phyloP scores from a whole-genome alignment of 1,139 yeast species.

The Blastobotrys capitulatus region DNA sequence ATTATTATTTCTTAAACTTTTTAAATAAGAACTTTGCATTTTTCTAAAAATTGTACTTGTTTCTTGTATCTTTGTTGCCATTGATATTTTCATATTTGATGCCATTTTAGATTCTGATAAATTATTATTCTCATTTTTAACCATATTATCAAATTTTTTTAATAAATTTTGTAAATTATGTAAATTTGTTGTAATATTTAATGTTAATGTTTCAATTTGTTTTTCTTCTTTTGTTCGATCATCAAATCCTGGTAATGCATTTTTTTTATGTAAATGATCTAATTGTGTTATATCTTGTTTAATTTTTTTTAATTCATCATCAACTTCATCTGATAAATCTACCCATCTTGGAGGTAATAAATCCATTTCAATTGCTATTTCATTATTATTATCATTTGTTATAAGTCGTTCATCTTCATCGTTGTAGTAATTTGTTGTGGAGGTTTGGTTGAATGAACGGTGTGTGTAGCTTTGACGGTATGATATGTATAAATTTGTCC shows the following conservation, averaged over 20 bases:
- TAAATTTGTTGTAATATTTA: constrained; percentile 61
- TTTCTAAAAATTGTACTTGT: constrained; percentile 73
- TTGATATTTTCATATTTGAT: constrained; percentile 72
- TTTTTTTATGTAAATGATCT: constrained; percentile 68
- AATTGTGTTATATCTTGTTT: constrained; percentile 50
- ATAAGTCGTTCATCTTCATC: constrained; percentile 63
- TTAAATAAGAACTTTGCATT: constrained; percentile 82
- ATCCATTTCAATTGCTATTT: constrained; percentile 38
- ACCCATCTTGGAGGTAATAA: constrained; percentile 70
- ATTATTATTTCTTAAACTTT: constrained; percentile 42
- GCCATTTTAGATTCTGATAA: constrained; percentile 56
- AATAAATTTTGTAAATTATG: constrained; percentile 75
- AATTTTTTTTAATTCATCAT: constrained; percentile 49
- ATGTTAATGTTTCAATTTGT: constrained; percentile 71
- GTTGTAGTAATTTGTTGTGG: constrained; percentile 27
- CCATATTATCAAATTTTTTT: constrained; percentile 54
- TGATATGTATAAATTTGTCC: constrained; percentile 41
- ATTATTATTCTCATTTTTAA: constrained; percentile 37
- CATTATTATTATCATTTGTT: constrained; percentile 34
- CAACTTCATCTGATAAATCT: constrained; percentile 69
- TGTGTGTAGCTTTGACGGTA: constrained; percentile 42
- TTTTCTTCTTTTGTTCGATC: constrained; percentile 69
- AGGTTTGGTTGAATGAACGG: constrained; percentile 26
- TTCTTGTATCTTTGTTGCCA: constrained; percentile 81
- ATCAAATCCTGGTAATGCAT: constrained; percentile 78